These are phyloP conservation scores for Colletotrichum australisinense DNA, from an alignment of 2,329 filamentous ascomycete genomes.

Conservation along the genomic window DNA sequence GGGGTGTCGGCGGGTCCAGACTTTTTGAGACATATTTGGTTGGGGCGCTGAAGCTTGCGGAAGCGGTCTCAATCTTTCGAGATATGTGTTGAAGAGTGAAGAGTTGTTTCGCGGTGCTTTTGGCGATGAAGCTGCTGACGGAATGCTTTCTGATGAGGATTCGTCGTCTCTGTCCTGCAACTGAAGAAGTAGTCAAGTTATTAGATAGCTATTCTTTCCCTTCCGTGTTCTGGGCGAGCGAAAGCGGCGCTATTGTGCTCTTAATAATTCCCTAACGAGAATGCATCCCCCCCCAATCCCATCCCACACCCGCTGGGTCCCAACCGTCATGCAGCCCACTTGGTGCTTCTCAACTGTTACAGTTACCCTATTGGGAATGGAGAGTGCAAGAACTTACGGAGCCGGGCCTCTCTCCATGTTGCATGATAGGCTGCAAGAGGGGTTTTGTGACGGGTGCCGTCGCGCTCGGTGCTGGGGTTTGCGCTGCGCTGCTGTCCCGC, in stretches of 20 bases:
- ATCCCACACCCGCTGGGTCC: conserved; percentile 14
- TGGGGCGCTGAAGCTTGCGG: conserved; percentile 39
- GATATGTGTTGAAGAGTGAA: neutral
- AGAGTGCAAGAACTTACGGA: conserved; percentile 14
- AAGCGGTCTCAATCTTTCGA: neutral
- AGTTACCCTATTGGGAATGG: conserved; percentile 31
- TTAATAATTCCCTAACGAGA: neutral
- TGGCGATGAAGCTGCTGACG: neutral
- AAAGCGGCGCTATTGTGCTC: neutral
- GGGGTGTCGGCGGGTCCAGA: conserved; percentile 42
- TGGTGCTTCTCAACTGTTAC: conserved; percentile 26
- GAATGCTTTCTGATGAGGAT: neutral
- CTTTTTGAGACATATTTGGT: conserved; percentile 54
- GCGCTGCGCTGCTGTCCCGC: neutral
- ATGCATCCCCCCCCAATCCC: neutral
- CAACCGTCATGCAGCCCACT: conserved; percentile 14
- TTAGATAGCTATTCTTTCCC: neutral
- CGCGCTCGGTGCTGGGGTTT: neutral
- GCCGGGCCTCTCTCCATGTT: conserved; percentile 19
- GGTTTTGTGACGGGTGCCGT: neutral
- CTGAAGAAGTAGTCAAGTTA: neutral
- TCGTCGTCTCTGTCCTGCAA: neutral
- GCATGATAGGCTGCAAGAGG: conserved; percentile 3
- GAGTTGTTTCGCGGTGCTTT: neutral
- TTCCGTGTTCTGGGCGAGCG: neutral